phyloP scores from a whole-genome alignment of 2,329 filamentous ascomycete species.

The Chrysosporium keratinophilum region DNA sequence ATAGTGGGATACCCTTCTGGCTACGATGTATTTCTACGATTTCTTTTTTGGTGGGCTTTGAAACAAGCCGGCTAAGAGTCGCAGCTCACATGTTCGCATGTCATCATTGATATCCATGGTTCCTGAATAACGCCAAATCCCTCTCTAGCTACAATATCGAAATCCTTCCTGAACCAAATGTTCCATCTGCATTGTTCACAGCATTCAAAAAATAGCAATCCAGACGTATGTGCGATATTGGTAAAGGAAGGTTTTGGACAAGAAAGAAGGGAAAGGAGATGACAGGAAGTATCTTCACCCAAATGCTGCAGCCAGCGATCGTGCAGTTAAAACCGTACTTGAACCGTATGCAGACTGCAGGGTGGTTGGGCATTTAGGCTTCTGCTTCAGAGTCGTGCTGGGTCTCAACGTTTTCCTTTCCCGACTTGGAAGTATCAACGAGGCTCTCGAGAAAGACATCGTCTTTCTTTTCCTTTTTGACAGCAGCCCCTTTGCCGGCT shows the following conservation, averaged over 20 bases:
- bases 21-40: no score
- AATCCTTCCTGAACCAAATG: not conserved
- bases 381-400: not conserved
- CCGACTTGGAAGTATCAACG: not conserved
- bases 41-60: no score
- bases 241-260: not conserved
- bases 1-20: no score
- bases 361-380: not conserved
- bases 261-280: not conserved
- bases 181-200: not conserved
- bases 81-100: not conserved
- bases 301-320: no score
- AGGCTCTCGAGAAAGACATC: not conserved
- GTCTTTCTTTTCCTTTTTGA: not conserved
- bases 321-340: no score
- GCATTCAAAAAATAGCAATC: not conserved
- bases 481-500: not conserved
- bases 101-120: not conserved
- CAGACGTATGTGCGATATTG: not conserved
- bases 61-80: not conserved
- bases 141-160: slow-evolving; percentile 1
- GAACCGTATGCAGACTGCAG: no score
- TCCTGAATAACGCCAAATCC: not conserved
- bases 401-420: not conserved
- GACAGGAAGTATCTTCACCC: no score